Evolutionary conservation across 1,284 basidiomycete genomes (phyloP), one percentile per base, ranked within the genome.

Genomic region (Mycena sp.): DNA sequence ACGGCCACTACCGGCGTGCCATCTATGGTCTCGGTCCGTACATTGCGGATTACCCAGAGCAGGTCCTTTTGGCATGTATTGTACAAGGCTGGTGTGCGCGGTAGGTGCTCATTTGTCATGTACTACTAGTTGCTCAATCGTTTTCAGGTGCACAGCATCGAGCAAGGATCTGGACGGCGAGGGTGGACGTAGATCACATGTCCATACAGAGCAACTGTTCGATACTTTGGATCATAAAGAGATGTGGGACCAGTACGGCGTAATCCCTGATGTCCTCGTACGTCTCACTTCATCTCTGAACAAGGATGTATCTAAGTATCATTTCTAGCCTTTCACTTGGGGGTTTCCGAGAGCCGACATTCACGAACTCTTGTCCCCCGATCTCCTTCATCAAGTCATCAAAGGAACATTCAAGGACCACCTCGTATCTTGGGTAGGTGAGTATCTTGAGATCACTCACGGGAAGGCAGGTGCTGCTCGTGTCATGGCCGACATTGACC

Each of bases 391-490:
- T n/a, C n/a, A n/a, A n/a, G n/a, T n/a, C n/a, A n/a, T n/a, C n/a
- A n/a, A n/a, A n/a, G n/a, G n/a, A n/a, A n/a, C n/a, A n/a, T 78
- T 78, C 64, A 78, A 79, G 48, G 77, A 79, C 41, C 77, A 80
- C 58, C 59, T 78, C 2, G 68, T 76, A 2, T 44, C 64, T 11
- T 78, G 76, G 76, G 64, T 72, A 6, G 45, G 32, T n/a, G 50
- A 46, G 67, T 61, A 65, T 37, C 46, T 66, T 65, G 16, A 58
- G 10, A 2, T 50, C 1, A 14, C 9, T 6, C 49, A 65, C 49
- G 19, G 17, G 4, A 32, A 19, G 6, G n/a, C 26, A 0, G 6
- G 44, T 1, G 69, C 65, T 10, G 38, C 35, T 10, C 12, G 48
- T 11, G 67, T 69, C n/a, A 40, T 73, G 41, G 69, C 65, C 9